phyloP scores from a whole-genome alignment of 352 stramenopile genomes.

The Peronospora belbahrii region DNA sequence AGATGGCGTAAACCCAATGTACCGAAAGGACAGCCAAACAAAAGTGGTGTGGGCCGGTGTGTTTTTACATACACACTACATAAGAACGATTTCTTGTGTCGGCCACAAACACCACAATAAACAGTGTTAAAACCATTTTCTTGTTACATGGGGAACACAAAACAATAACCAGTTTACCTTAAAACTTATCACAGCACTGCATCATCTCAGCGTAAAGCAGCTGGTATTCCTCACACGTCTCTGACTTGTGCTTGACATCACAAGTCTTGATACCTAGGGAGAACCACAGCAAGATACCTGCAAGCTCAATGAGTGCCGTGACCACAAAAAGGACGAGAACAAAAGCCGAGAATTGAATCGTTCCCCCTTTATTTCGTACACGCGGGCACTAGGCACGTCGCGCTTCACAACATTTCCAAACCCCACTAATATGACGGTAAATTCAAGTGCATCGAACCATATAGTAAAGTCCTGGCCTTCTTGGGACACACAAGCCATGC shows the following conservation, averaged over 20 bases:
- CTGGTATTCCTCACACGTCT: conserved; percentile 49
- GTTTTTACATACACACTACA: too few species aligned
- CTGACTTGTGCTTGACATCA: conserved; percentile 46
- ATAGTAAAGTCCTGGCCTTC: conserved; percentile 71
- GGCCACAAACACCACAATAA: conserved; percentile 32
- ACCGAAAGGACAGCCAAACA: too few species aligned
- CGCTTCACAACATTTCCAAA: conserved; percentile 69
- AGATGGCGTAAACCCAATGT: too few species aligned
- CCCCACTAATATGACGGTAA: conserved; percentile 61
- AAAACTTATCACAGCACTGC: conserved; percentile 45
- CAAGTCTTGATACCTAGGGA: conserved; percentile 48
- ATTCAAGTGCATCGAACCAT: conserved; percentile 76
- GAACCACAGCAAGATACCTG: conserved; percentile 35
- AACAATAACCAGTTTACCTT: conserved; percentile 21
- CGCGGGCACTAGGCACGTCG: conserved; percentile 65
- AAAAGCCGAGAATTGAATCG: conserved; percentile 58
- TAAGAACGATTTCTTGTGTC: conserved; percentile 73
- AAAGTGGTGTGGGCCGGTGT: too few species aligned
- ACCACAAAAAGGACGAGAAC: conserved; percentile 68
- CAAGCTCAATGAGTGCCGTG: conserved; percentile 49
- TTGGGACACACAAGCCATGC: conserved; percentile 75
- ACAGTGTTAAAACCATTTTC: not conserved
- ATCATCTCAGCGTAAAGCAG: conserved; percentile 36
- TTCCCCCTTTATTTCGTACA: conserved; percentile 75
- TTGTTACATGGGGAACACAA: not conserved